phyloP scores from a whole-genome alignment of 2,329 filamentous ascomycete genomes.

The Ilyonectria mors-panacis region DNA sequence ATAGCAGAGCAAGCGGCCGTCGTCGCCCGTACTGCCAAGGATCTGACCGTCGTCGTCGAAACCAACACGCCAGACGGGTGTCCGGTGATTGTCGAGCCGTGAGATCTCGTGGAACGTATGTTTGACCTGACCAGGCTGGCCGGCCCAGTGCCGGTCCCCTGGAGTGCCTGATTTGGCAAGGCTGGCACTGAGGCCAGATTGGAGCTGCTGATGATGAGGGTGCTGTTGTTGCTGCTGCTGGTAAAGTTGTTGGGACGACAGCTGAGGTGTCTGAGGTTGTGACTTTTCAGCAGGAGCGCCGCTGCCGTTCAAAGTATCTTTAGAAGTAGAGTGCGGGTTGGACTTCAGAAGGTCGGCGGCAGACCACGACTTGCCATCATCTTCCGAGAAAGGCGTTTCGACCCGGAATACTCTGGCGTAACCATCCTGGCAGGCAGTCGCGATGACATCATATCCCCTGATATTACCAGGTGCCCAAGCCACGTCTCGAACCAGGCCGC shows the following conservation, averaged over 20 bases:
- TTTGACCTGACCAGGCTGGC: constrained; percentile 75
- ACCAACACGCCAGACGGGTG: constrained; percentile 81
- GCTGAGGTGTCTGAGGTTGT: constrained; percentile 43
- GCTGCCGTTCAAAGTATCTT: constrained; percentile 49
- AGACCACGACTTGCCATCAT: constrained; percentile 67
- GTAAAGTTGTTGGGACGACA: constrained; percentile 39
- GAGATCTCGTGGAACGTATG: constrained; percentile 76
- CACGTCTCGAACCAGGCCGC: constrained; percentile 86
- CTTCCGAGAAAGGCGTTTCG: constrained; percentile 68
- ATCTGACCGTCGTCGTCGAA: constrained; percentile 81
- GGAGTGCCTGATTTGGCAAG: constrained; percentile 64
- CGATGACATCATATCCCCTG: constrained; percentile 89
- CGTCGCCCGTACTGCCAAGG: constrained; percentile 82
- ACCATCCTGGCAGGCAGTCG: constrained; percentile 94
- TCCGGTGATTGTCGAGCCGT: constrained; percentile 76
- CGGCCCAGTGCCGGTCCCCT: constrained; percentile 67
- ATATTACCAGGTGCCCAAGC: constrained; percentile 95
- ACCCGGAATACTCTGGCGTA: constrained; percentile 90
- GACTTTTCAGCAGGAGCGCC: constrained; percentile 38
- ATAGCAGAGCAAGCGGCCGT: constrained; percentile 76
- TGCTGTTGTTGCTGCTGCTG: constrained; percentile 52
- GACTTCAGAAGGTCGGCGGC: constrained; percentile 60
- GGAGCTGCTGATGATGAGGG: constrained; percentile 53
- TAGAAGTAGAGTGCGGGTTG: constrained; percentile 43
- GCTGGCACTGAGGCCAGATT: constrained; percentile 67